Conservation (phyloP, 2,329 filamentous ascomycete genomes). For the Davidsoniella australis region DNA sequence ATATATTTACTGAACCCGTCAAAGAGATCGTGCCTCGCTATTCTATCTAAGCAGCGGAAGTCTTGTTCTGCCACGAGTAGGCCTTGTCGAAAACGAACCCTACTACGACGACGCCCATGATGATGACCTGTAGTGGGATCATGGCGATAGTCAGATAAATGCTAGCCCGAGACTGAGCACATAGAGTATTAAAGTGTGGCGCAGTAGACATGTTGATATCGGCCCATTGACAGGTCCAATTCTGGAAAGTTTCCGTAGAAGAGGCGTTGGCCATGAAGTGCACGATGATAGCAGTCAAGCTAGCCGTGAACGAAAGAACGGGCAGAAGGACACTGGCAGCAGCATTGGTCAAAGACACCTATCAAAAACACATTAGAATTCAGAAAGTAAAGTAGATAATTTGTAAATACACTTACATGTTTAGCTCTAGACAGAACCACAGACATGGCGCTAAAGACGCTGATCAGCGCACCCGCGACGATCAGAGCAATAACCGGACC, state of each 20-base stretch:
- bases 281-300: slow-evolving; percentile 29
- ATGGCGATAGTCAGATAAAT: slow-evolving; percentile 38
- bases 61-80: background rate
- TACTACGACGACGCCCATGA: slow-evolving; percentile 29
- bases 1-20: too few relatives aligned
- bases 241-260: slow-evolving; percentile 29
- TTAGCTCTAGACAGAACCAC: slow-evolving; percentile 31
- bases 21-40: too few relatives aligned
- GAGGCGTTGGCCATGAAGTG: slow-evolving; percentile 4
- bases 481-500: slow-evolving; percentile 39
- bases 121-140: slow-evolving; percentile 36
- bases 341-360: slow-evolving; percentile 8
- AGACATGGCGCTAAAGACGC: slow-evolving; percentile 30
- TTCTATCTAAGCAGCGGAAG: too few relatives aligned
- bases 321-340: slow-evolving; percentile 23
- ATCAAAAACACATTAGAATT: slow-evolving; percentile 12
- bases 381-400: background rate
- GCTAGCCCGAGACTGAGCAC: slow-evolving; percentile 36
- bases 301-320: slow-evolving; percentile 40
- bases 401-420: slow-evolving; percentile 26
- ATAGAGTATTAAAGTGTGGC: slow-evolving; percentile 40
- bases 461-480: slow-evolving; percentile 31
- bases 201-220: slow-evolving; percentile 31
- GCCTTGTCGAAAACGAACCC: slow-evolving; percentile 12
- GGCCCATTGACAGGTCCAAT: slow-evolving; percentile 46